Evolutionary conservation across 2,329 filamentous ascomycete genomes (phyloP), one percentile per base, ranked within the genome.

Genomic region (Diaporthe amygdali): DNA sequence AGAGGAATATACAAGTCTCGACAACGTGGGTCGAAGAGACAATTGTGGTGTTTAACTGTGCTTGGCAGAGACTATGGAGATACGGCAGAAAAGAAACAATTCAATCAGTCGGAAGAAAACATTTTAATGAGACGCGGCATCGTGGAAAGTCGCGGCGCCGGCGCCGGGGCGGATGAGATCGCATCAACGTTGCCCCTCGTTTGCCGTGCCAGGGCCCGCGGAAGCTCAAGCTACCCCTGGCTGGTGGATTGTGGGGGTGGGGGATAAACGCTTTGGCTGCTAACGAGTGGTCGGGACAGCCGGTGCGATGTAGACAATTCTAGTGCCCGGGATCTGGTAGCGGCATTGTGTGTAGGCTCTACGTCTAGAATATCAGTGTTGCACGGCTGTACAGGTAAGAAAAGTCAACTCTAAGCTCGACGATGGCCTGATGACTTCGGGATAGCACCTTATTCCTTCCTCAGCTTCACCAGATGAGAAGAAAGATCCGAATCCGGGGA

Each of bases 101-200:
- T 14, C 17, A 25, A 17, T 14, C 4, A 9, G 8, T n/a, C n/a
- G n/a, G n/a, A n/a, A 39, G 46, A 32, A 5, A 34, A 9, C 46
- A 44, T 32, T 22, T 61, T 5, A 20, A 30, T 6, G 41, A 7
- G 39, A 34, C 41, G 41, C 41, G 27, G 41, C 59, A 63, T 63
- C 59, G 59, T 63, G 41, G 47, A 47, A 63, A 63, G 41, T 34
- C 27, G 39, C 59, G 59, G 56, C n/a, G 27, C 56, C 56, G 56
- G 59, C 41, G 59, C 59, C 59, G 59, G 59, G 27, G 44, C 59
- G 59, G 59, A 32, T 25, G 30, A 34, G 20, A 47, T 37, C 59
- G 59, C 59, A 63, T 63, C 59, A 63, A 63, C 41, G n/a, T 63
- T 63, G 59, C 41, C 59, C 59, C 59, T 63, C 59, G 59, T 63